Evolutionary conservation across 768 basidiomycete genomes (phyloP), one percentile per base, ranked within the genome.

Genomic region (Sporobolomyces pararoseus): DNA sequence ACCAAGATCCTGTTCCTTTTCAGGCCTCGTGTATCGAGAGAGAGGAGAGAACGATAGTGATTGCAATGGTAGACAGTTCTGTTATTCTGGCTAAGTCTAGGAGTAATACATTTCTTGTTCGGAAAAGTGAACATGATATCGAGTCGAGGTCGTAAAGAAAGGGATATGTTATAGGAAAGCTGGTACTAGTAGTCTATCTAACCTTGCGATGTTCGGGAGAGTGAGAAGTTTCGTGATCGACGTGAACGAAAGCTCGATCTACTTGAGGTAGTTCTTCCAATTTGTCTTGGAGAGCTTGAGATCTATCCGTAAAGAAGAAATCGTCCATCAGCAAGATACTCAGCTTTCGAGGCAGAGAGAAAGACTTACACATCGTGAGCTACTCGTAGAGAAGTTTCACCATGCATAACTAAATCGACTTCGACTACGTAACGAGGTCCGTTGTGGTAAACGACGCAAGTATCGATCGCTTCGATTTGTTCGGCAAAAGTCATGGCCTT

Each of bases 401-500:
- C 88, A 69, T 87, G 84, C 88, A 97, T 90, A 50, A 97, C 94
- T 53, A 97, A 85, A 79, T 99, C 96, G 19, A 74, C 68, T 80
- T 98, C 96, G 52, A 97, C 93, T 77, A 93, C 90, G 77, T 92
- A 95, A 68, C 58, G 65, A 0, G 79, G 80, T 19, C 81, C 81
- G 23, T 77, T 78, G 68, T 96, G 91, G 76, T 97, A 98, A 17
- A 93, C 94, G 66, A 92, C 84, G 65, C 93, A 90, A 12, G 91
- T 93, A 78, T 97, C 95, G 35, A 98, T 83, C 78, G 89, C 86
- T 67, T 87, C 84, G 60, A 98, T 94, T 39, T 89, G 87, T 10
- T 87, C 84, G 76, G 86, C 88, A 80, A 96, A 98, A 10, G 91
- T 97, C 79, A 86, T 85, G 1, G 89, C 85, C 76, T 98, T 98